Conservation (phyloP, 1,284 basidiomycete species). For the Leucoagaricus sp. region DNA sequence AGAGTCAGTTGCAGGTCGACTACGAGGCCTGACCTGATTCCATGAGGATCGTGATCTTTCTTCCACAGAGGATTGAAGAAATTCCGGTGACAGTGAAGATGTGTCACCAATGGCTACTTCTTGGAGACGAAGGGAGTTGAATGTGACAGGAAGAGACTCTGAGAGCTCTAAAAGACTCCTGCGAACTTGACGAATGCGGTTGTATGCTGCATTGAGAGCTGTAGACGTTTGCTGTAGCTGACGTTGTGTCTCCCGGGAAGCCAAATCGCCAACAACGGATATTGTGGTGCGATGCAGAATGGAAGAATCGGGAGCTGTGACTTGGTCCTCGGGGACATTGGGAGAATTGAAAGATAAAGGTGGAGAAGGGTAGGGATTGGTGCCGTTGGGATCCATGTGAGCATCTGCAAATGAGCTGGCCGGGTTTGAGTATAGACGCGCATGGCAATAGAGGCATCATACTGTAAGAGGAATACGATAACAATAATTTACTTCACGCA, state of each 20-base stretch:
- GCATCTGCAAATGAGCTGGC: slow-evolving; percentile 9
- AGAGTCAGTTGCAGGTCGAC: neutral
- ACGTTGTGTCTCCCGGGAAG: slow-evolving; percentile 30
- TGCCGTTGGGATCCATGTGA: slow-evolving; percentile 12
- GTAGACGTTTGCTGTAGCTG: slow-evolving; percentile 48
- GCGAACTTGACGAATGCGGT: slow-evolving; percentile 51
- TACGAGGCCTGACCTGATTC: neutral
- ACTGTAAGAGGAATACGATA: neutral
- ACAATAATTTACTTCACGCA: too few relatives aligned
- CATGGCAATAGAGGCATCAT: neutral
- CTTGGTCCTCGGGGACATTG: slow-evolving; percentile 11
- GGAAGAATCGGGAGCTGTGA: slow-evolving; percentile 7
- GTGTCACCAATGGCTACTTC: slow-evolving; percentile 26
- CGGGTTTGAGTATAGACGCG: neutral
- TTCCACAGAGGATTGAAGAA: neutral
- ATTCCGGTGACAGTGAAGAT: slow-evolving; percentile 7
- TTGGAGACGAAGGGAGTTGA: slow-evolving; percentile 14
- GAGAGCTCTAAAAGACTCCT: slow-evolving; percentile 45
- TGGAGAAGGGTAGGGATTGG: slow-evolving; percentile 9
- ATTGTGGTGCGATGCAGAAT: slow-evolving; percentile 9
- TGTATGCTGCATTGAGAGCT: slow-evolving; percentile 51
- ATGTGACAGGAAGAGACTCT: slow-evolving; percentile 29
- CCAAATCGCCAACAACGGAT: slow-evolving; percentile 8
- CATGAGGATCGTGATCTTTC: slow-evolving; percentile 2
- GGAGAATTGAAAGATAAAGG: slow-evolving; percentile 9